Base-by-base conservation (phyloP, 208 protist genomes). In the Willaertia magna region DNA sequence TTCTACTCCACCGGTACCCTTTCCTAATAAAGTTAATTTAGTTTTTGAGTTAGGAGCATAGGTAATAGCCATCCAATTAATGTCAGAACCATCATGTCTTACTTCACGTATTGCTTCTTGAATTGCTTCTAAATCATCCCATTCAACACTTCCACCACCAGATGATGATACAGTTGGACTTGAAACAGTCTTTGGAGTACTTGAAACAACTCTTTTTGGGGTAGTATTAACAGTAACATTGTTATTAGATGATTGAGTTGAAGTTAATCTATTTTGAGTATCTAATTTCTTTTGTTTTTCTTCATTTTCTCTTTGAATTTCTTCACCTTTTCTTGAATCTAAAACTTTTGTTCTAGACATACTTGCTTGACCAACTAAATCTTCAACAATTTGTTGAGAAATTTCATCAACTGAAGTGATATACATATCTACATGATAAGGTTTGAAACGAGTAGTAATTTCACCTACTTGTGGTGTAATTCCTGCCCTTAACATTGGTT, bases 361-460 rank as follows among this genome's bases (percentile, higher is more conserved):
- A 34, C 20, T 40, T 11, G 76, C 76, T 18, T 51, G 48, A 20
- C 76, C 76, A 26, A 81, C 76, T 34, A 81, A 40, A 52, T 51
- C 44, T 51, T 46, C 44, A 40, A 81, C 43, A 46, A 51, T n/a
- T 0, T 81, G 14, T 30, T 81, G 43, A n/a, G 76, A 51, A 51
- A 81, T 81, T 81, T 81, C 76, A 51, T 51, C 44, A 20, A 52
- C 11, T 51, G 9, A 4, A 4, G 40, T 46, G 39, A 30, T 51
- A 43, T 51, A 51, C 43, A 81, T 51, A 51, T 81, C 76, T 9
- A 81, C 76, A 43, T 81, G 76, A 81, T 81, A 81, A 6, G 76
- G 76, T 34, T 81, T 46, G 76, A 81, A 81, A 34, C 43, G 9
- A 22, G 43, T 40, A 7, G 76, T 81, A 34, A 81, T 81, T 9